Percentiles rank a stretch among this genome's conserved stretches.
Evolutionary conservation across 768 basidiomycete species (phyloP).

Genomic region (Boletus coccyginus): DNA sequence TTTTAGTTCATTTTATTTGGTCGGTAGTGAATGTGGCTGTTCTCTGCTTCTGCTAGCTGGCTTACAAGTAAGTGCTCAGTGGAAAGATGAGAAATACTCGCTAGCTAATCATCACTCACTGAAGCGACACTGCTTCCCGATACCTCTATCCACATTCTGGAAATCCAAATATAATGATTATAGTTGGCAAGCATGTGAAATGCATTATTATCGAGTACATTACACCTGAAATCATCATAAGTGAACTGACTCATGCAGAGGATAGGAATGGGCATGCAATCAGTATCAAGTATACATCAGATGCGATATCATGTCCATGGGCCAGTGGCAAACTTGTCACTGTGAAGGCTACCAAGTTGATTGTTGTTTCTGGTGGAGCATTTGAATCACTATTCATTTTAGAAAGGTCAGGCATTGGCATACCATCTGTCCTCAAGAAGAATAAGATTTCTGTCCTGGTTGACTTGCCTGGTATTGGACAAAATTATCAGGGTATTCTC

Average conservation of each 20-base stretch:
- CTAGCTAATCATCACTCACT: background rate
- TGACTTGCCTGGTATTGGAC: conserved; percentile 77
- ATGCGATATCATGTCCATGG: conserved; percentile 22
- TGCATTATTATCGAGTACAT: too few relatives aligned
- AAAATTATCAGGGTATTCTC: conserved; percentile 53
- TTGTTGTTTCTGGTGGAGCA: too few relatives aligned
- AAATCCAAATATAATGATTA: too few relatives aligned
- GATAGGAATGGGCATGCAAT: conserved; percentile 36
- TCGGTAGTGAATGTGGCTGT: background rate
- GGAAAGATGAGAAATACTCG: background rate
- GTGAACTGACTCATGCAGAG: too few relatives aligned
- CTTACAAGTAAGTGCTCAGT: conserved; percentile 13
- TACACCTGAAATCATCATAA: too few relatives aligned
- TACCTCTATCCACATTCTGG: too few relatives aligned
- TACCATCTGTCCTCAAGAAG: too few relatives aligned
- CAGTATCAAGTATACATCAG: conserved; percentile 37
- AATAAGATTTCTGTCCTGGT: too few relatives aligned
- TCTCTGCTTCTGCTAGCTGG: conserved; percentile 6
- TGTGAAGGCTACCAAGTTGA: conserved; percentile 33
- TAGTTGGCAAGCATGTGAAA: too few relatives aligned
- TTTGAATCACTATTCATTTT: too few relatives aligned
- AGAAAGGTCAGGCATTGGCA: too few relatives aligned
- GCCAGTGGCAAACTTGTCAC: background rate
- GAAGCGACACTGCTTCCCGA: conserved; percentile 27
- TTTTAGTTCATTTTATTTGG: too few relatives aligned